Conservation (phyloP, 2,329 filamentous ascomycete species). For the Stagonosporopsis vannaccii region DNA sequence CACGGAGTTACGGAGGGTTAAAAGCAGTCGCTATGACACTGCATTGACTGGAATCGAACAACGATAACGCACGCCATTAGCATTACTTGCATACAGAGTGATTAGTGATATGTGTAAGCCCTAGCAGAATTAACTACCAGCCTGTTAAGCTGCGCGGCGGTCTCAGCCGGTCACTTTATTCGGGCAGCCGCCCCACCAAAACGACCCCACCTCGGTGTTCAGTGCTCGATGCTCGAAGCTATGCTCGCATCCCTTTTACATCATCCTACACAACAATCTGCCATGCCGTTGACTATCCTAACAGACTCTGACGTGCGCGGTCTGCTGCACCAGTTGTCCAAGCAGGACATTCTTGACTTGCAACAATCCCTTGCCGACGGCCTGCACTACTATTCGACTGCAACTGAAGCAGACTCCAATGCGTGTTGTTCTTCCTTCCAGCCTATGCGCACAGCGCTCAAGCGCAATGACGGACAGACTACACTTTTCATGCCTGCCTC, state of each 20-base stretch:
- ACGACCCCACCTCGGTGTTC: conserved; percentile 3
- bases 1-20: conserved; percentile 51
- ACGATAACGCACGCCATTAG: conserved; percentile 44
- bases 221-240: neutral
- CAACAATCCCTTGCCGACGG: conserved; percentile 66
- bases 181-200: conserved; percentile 7
- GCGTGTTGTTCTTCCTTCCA: conserved; percentile 68
- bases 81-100: conserved; percentile 29
- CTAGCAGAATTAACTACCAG: too few species aligned
- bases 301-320: conserved; percentile 63
- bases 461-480: conserved; percentile 66
- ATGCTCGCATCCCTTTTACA: conserved; percentile 5
- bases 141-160: neutral
- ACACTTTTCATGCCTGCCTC: conserved; percentile 74
- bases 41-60: conserved; percentile 47
- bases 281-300: conserved; percentile 68
- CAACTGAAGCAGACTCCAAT: conserved; percentile 62
- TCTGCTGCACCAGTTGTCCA: conserved; percentile 63
- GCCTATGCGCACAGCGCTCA: conserved; percentile 66
- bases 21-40: conserved; percentile 44
- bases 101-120: conserved; percentile 26
- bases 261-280: conserved; percentile 7
- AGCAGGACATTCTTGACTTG: conserved; percentile 64
- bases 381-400: conserved; percentile 70
- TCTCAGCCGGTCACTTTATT: neutral